Conservation (phyloP, 331 rosid genomes). For the Saraca asoca region DNA sequence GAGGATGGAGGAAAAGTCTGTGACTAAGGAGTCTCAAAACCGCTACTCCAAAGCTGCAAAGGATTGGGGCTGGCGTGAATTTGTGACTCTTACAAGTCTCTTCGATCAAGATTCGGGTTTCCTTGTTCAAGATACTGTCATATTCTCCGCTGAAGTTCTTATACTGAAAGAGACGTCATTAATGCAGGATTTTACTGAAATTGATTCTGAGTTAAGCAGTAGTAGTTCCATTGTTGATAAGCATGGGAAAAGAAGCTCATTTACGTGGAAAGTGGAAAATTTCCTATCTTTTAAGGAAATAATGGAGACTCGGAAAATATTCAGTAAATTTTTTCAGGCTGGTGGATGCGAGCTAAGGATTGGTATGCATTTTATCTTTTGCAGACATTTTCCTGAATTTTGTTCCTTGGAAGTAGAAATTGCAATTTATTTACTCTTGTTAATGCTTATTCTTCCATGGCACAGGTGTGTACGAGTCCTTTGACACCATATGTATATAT, state of each 20-base stretch:
- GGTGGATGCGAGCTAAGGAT: slow-evolving; percentile 99
- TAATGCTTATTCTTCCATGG: slow-evolving; percentile 29
- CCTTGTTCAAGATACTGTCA: slow-evolving; percentile 92
- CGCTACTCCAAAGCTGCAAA: slow-evolving; percentile 99
- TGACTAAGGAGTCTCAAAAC: slow-evolving; percentile 96
- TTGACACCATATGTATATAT: slow-evolving; percentile 97
- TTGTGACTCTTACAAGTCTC: slow-evolving; percentile 97
- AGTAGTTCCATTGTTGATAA: slow-evolving; percentile 56
- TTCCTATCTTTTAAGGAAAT: slow-evolving; percentile 94
- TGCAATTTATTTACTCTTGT: slow-evolving; percentile 36
- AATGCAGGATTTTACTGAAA: slow-evolving; percentile 80
- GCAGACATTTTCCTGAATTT: slow-evolving; percentile 25
- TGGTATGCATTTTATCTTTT: slow-evolving; percentile 57
- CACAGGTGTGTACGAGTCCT: slow-evolving; percentile 96
- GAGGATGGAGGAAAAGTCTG: slow-evolving; percentile 90
- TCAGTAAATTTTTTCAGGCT: slow-evolving; percentile 99
- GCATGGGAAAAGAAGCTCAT: slow-evolving; percentile 68
- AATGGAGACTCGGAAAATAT: slow-evolving; percentile 98
- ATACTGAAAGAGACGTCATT: slow-evolving; percentile 90
- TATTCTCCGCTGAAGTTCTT: slow-evolving; percentile 97
- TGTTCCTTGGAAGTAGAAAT: slow-evolving; percentile 22
- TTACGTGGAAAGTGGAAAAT: slow-evolving; percentile 99
- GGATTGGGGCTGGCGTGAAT: slow-evolving; percentile 99
- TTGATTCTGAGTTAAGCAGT: slow-evolving; percentile 55
- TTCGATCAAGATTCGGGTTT: slow-evolving; percentile 99